phyloP scores from a whole-genome alignment of 2,329 filamentous ascomycete genomes.

The Xylariaceae sp. region DNA sequence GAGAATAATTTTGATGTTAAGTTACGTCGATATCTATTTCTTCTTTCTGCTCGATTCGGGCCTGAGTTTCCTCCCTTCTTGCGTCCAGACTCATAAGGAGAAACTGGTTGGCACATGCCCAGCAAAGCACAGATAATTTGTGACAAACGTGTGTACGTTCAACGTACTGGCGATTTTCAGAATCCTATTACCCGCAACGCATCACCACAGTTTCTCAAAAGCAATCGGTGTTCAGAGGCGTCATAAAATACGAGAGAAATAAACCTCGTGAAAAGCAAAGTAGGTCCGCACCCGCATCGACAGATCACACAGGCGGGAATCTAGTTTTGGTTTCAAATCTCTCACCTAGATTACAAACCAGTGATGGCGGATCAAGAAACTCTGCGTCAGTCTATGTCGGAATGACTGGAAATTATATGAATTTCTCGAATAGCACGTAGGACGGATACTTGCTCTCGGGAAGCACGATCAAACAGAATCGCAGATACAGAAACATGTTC shows the following conservation, averaged over 20 bases:
- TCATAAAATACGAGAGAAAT: neutral
- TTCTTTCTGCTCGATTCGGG: too few species aligned
- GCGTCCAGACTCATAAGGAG: too few species aligned
- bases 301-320: neutral
- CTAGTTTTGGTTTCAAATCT: neutral
- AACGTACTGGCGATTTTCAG: too few species aligned
- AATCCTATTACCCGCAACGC: too few species aligned
- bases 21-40: too few species aligned
- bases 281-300: neutral
- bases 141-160: too few species aligned
- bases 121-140: too few species aligned
- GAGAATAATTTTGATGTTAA: too few species aligned
- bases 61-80: too few species aligned
- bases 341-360: neutral
- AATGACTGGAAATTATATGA: neutral
- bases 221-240: neutral
- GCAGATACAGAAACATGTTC: neutral
- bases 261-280: neutral
- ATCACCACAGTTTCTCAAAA: too few species aligned
- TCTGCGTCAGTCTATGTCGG: neutral
- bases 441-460: neutral
- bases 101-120: too few species aligned
- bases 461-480: neutral
- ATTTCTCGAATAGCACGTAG: neutral
- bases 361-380: neutral